Conservation (phyloP, 768 basidiomycete genomes). For the Lactarius hengduanensis region DNA sequence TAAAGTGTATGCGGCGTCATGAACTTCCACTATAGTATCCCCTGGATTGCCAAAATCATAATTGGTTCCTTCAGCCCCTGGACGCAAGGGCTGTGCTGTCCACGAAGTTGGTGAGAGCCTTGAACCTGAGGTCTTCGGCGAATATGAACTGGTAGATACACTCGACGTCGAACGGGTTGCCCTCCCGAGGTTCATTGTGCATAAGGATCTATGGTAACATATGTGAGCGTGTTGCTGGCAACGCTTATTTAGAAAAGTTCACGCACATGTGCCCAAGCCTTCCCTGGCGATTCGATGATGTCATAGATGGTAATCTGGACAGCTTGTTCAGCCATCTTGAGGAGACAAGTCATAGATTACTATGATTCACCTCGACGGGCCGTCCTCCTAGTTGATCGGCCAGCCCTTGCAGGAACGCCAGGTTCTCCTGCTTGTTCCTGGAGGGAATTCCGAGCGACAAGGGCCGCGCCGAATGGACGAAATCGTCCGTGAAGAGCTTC, state of each 20-base stretch:
- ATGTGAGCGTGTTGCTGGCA: neutral
- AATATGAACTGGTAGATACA: slow-evolving; percentile 18
- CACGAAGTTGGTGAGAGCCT: slow-evolving; percentile 7
- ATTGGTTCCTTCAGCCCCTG: neutral
- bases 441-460: neutral
- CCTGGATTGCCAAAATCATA: neutral
- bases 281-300: slow-evolving; percentile 3
- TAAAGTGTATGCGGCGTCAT: neutral
- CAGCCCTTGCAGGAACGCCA: slow-evolving; percentile 5
- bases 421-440: slow-evolving; percentile 13
- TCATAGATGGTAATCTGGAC: slow-evolving; percentile 16
- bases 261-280: slow-evolving; percentile 18
- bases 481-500: slow-evolving; percentile 12
- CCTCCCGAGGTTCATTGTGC: slow-evolving; percentile 10
- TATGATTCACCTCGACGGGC: slow-evolving; percentile 2
- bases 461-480: slow-evolving; percentile 11
- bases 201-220: neutral
- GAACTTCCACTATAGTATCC: neutral
- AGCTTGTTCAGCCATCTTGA: neutral
- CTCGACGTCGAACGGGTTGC: slow-evolving; percentile 14
- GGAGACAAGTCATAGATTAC: neutral
- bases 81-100: neutral
- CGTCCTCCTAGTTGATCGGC: slow-evolving; percentile 8
- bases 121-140: slow-evolving; percentile 12
- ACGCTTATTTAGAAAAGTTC: neutral